phyloP scores from a whole-genome alignment of 768 basidiomycete species.

The Phylloporus arenicola region DNA sequence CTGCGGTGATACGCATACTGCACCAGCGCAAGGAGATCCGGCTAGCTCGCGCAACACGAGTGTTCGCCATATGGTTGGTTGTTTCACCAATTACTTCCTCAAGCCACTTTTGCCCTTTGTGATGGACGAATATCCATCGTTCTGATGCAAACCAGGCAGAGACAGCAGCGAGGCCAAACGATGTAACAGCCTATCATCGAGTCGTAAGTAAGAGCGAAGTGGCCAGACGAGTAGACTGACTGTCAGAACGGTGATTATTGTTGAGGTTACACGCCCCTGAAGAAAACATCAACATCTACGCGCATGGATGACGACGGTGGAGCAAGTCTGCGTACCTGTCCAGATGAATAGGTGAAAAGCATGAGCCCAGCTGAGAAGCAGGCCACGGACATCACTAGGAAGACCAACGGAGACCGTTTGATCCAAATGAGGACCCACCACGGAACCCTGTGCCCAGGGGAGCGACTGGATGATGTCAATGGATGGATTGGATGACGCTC shows the following conservation, averaged over 20 bases:
- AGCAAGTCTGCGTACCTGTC: conserved; percentile 44
- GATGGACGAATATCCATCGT: conserved; percentile 43
- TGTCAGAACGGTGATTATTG: conserved; percentile 72
- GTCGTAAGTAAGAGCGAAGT: conserved; percentile 4
- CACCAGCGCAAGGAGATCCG: conserved; percentile 27
- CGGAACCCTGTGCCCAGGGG: conserved; percentile 50
- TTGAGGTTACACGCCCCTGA: conserved; percentile 57
- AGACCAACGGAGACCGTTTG: conserved; percentile 76
- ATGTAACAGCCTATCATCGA: conserved; percentile 30
- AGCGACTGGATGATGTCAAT: conserved; percentile 37
- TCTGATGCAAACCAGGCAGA: conserved; percentile 52
- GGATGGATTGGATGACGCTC: conserved; percentile 4
- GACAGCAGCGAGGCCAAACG: conserved; percentile 44
- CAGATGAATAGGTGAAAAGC: conserved; percentile 70
- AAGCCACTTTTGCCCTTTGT: conserved; percentile 49
- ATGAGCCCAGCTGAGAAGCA: conserved; percentile 77
- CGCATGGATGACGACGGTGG: conserved; percentile 18
- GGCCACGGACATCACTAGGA: conserved; percentile 78
- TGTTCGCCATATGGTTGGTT: conserved; percentile 22
- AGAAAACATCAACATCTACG: conserved; percentile 7
- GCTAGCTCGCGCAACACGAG: conserved; percentile 21
- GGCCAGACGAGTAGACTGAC: conserved; percentile 15
- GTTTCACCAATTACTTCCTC: conserved; percentile 37
- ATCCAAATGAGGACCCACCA: conserved; percentile 76
- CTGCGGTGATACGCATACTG: conserved; percentile 12